These are phyloP conservation scores for Claviceps africana DNA, from an alignment of 2,329 filamentous ascomycete genomes.

Conservation along the genomic window DNA sequence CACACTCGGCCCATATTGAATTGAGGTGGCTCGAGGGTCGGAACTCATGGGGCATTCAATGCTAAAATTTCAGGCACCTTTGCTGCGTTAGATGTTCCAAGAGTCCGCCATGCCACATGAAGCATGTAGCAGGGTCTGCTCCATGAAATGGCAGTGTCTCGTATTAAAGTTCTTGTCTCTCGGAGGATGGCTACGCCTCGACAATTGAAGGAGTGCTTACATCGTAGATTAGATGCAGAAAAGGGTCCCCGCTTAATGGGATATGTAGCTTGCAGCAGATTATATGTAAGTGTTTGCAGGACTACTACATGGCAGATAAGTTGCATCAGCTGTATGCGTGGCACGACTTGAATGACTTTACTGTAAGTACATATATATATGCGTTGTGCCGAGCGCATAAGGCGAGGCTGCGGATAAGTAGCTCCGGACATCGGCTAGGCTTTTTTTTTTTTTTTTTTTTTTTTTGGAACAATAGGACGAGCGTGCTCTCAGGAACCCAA, in stretches of 20 bases:
- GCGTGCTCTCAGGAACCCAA: neutral
- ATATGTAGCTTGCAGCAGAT: neutral
- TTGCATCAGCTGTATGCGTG: neutral
- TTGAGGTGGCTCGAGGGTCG: neutral
- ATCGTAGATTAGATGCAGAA: neutral
- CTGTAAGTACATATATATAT: neutral
- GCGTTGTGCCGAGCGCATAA: neutral
- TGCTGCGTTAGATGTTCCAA: neutral
- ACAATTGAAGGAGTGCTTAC: neutral
- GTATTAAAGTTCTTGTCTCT: too few species aligned
- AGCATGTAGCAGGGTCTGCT: neutral
- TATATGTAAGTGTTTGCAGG: neutral
- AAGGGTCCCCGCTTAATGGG: neutral
- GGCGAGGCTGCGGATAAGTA: slow-evolving; percentile 1
- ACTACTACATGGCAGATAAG: neutral
- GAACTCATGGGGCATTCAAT: neutral
- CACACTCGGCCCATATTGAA: neutral
- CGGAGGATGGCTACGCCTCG: too few species aligned
- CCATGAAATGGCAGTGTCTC: too few species aligned
- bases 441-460: too few species aligned
- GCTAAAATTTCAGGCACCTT: neutral
- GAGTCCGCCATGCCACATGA: neutral
- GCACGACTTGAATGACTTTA: neutral
- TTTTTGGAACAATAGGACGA: neutral
- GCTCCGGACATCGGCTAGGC: neutral